These are phyloP conservation scores for Olyra latifolia DNA, from an alignment of 176 grass and related monocot species.

Conservation along the genomic window DNA sequence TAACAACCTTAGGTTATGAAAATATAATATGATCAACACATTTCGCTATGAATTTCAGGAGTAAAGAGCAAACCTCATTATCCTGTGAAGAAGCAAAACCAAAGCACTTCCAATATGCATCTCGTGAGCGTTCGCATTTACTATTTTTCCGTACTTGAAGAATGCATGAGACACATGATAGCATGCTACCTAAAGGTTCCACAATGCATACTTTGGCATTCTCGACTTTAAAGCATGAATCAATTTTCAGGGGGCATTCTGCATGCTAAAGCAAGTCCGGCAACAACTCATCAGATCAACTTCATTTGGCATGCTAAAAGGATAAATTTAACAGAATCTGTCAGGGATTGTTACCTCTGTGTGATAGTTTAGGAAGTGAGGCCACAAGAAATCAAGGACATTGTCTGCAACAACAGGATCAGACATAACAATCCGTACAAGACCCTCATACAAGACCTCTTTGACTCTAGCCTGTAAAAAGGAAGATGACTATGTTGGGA, in stretches of 20 bases:
- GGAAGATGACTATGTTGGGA: slow-evolving; percentile 24
- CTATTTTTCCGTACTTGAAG: slow-evolving; percentile 49
- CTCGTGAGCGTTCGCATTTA: slow-evolving; percentile 48
- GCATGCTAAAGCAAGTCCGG: slow-evolving; percentile 51
- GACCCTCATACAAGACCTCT: slow-evolving; percentile 69
- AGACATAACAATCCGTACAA: slow-evolving; percentile 57
- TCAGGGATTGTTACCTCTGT: slow-evolving; percentile 49
- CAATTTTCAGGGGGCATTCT: slow-evolving; percentile 63
- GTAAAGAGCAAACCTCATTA: slow-evolving; percentile 60
- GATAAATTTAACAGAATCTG: slow-evolving; percentile 1
- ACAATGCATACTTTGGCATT: slow-evolving; percentile 60
- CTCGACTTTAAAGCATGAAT: slow-evolving; percentile 68
- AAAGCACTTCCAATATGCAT: slow-evolving; percentile 70
- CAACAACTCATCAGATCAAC: slow-evolving; percentile 29
- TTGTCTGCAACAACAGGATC: slow-evolving; percentile 52
- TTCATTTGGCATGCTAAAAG: slow-evolving; percentile 29
- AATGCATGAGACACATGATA: slow-evolving; percentile 73
- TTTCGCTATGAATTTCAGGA: slow-evolving; percentile 23
- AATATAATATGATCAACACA: slow-evolving; percentile 22
- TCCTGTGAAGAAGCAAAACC: slow-evolving; percentile 82
- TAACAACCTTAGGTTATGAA: slow-evolving; percentile 37
- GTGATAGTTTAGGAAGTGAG: slow-evolving; percentile 80
- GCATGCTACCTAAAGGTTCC: slow-evolving; percentile 71
- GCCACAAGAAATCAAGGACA: slow-evolving; percentile 79
- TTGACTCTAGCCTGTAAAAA: slow-evolving; percentile 75